Conservation (phyloP, 1,139 yeast species). For the Casaregolazyma lundiana region DNA sequence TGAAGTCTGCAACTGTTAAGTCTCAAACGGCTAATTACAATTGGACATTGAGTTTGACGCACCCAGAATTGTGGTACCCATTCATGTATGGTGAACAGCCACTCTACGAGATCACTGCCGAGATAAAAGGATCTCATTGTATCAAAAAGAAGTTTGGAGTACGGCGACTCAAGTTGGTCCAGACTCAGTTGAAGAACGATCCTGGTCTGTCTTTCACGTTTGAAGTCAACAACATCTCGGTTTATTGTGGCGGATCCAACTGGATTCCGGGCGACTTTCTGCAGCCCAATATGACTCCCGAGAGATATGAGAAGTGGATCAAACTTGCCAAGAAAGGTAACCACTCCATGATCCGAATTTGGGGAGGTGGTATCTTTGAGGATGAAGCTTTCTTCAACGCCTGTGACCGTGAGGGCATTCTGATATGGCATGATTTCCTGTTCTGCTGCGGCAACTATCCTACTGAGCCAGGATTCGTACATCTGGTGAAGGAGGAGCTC, state of each 20-base stretch:
- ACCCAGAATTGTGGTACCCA: slow-evolving; percentile 14
- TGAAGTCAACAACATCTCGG: slow-evolving; percentile 36
- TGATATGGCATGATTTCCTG: slow-evolving; percentile 49
- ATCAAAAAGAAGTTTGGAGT: slow-evolving; percentile 35
- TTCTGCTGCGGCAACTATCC: slow-evolving; percentile 48
- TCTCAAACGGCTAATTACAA: too few relatives aligned
- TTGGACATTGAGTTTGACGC: too few relatives aligned
- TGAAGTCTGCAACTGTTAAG: too few relatives aligned
- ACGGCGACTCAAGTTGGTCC: slow-evolving; percentile 39
- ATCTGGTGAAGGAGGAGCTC: slow-evolving; percentile 33
- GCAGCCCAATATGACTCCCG: slow-evolving; percentile 27
- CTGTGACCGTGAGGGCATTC: slow-evolving; percentile 41
- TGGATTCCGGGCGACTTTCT: slow-evolving; percentile 46
- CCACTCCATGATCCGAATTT: slow-evolving; percentile 41
- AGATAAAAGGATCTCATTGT: too few relatives aligned
- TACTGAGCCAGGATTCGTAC: slow-evolving; percentile 15
- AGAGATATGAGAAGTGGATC: slow-evolving; percentile 35
- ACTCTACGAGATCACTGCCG: slow-evolving; percentile 8
- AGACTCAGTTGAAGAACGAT: slow-evolving; percentile 28
- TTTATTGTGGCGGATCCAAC: slow-evolving; percentile 39
- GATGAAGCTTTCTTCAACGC: slow-evolving; percentile 36
- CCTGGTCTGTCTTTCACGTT: slow-evolving; percentile 36
- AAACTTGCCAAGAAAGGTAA: slow-evolving; percentile 34
- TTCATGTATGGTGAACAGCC: slow-evolving; percentile 11
- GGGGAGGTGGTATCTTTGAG: slow-evolving; percentile 49